Base-by-base conservation (phyloP, 192 early-diverging fungal genomes). In the Coemansia sp. region DNA sequence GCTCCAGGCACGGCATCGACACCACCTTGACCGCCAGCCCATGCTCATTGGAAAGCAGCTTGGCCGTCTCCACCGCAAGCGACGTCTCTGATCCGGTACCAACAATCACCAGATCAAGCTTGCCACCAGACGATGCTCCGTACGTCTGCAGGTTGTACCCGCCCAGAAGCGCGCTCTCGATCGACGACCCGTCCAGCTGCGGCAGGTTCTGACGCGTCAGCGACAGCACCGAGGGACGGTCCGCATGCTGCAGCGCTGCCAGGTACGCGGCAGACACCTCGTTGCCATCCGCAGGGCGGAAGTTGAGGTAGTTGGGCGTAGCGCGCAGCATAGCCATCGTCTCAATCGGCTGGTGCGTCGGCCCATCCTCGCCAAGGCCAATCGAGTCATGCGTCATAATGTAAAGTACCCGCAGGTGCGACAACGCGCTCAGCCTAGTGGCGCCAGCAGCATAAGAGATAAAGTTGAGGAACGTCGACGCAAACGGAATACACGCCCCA, bases 361-460 rank as follows among this genome's bases (percentile, higher is more conserved):
- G 97, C 5, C 97, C 97, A 82, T 99, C 97, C 74, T 99, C 97
- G 64, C 97, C 97, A 32, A 94, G 86, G 65, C 95, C 97, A 59
- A 99, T 95, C 36, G 95, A 98, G 82, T 99, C 97, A 86, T 99
- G 97, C 56, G 97, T 98, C 91, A 95, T 95, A 66, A 99, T 88
- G 83, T 97, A 98, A 60, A 99, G 70, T 58, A 98, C 90, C 33
- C 90, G 94, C 62, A 91, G 87, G 32, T 90, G 84, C 54, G 92
- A 89, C 50, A 99, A 82, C 7, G 97, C 93, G 50, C 88, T 84
- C 40, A 99, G 83, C 74, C 97, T 91, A 39, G 91, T 86, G 36
- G 94, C 89, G 36, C 94, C 93, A 42, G 83, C 85, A 34, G 86
- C 92, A 58, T 90, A 88, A 43, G 79, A 86, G 63, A 91, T 86